Evolutionary conservation across 2,329 filamentous ascomycete species (phyloP).

Genomic region (Laburnicola sp.): DNA sequence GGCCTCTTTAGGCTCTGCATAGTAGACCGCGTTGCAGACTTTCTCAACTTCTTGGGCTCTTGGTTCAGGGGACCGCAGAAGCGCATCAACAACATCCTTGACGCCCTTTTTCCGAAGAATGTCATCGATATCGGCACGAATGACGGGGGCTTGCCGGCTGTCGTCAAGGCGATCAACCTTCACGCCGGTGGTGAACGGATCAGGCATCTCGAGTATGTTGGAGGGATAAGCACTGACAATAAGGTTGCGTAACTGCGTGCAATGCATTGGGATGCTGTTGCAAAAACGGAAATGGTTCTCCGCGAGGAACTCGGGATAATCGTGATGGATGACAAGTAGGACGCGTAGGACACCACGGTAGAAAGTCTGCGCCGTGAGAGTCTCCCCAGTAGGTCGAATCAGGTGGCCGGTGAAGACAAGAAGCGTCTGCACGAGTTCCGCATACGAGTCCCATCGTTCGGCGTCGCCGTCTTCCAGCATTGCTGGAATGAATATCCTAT

Average conservation of each 20-base stretch:
- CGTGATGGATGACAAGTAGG: conserved; percentile 83
- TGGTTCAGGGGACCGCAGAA: conserved; percentile 58
- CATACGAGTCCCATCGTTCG: conserved; percentile 74
- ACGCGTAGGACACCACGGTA: conserved; percentile 84
- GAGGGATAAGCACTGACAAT: conserved; percentile 79
- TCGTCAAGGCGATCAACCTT: conserved; percentile 79
- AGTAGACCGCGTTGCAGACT: conserved; percentile 72
- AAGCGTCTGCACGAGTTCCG: conserved; percentile 71
- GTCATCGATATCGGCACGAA: conserved; percentile 64
- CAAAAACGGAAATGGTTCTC: conserved; percentile 84
- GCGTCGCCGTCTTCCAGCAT: conserved; percentile 66
- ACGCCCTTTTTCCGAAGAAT: conserved; percentile 56
- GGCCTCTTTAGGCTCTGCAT: conserved; percentile 60
- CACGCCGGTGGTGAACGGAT: conserved; percentile 71
- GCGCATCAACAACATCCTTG: conserved; percentile 56
- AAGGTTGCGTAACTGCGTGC: conserved; percentile 84
- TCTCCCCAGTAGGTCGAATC: conserved; percentile 71
- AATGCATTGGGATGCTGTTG: conserved; percentile 78
- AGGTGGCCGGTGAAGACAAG: conserved; percentile 77
- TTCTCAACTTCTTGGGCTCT: conserved; percentile 75
- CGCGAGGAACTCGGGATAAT: conserved; percentile 90
- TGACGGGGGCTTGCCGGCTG: conserved; percentile 66
- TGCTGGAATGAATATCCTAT: conserved; percentile 80
- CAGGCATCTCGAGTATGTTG: conserved; percentile 70
- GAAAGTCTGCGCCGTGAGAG: conserved; percentile 74